Base-by-base conservation (phyloP, 139 green algal genomes). In the Chlamydomonas urium region DNA sequence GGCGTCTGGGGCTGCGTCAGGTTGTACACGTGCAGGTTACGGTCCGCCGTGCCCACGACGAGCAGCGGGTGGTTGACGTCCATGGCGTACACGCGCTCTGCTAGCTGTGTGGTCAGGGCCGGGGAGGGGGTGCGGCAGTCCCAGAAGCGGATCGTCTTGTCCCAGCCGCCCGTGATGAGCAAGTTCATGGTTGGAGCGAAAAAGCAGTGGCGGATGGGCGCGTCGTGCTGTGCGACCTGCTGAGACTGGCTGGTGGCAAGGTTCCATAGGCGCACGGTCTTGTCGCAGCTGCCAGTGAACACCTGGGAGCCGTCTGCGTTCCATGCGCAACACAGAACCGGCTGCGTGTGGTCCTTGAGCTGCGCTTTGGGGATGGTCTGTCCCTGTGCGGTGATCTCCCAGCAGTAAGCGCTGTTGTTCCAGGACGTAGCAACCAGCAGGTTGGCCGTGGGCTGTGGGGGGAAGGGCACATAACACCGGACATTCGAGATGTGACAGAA, bases 201-300 rank as follows among this genome's bases (percentile, higher is more conserved):
- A 47, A 82, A 81, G 58, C 86, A 78, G 34, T 77, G 71, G 33
- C 23, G 79, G 26, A 99, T 85, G 1, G 94, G 91, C 1, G 80
- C 90, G 63, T 95, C 91, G 75, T 98, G 94, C 74, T 86, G 68
- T 29, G 86, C 95, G 14, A 99, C 90, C 50, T 85, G 83, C 66
- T 91, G 79, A 37, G 79, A 68, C 69, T 92, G 86, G 72, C 96
- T 94, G 37, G 89, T 93, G 21, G 79, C 82, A 29, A 99, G 81
- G 73, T 93, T 88, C 95, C 95, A 99, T 70, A 97, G 88, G 75
- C 95, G 93, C 2, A 90, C 95, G 23, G 86, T 84, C 57, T 96
- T 96, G 84, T 98, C 93, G 71, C 91, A 97, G 38, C 94, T 89
- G 5, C 86, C 88, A 70, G 81, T 74, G 59, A 84, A 88, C 3